phyloP scores from a whole-genome alignment of 75 land plant species.

The Sequoia sempervirens region DNA sequence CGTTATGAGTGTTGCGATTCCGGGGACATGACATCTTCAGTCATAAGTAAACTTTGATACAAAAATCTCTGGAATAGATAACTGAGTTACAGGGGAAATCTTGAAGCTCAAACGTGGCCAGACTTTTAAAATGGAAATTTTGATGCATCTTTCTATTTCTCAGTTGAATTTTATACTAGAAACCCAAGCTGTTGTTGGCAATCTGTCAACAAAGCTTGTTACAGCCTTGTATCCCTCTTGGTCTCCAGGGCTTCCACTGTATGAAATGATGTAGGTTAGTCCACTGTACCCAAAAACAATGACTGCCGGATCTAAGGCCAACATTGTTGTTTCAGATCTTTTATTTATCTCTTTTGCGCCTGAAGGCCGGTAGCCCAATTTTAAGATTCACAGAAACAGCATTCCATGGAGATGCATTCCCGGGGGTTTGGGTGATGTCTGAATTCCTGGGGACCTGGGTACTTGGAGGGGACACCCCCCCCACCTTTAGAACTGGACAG shows the following conservation, averaged over 20 bases:
- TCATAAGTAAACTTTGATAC: not conserved
- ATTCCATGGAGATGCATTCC: too few species aligned
- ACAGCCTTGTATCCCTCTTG: slow-evolving; percentile 79
- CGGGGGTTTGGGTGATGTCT: too few species aligned
- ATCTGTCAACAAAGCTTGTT: slow-evolving; percentile 38
- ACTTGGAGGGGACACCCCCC: too few species aligned
- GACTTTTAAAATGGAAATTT: not conserved
- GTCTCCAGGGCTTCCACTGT: slow-evolving; percentile 93
- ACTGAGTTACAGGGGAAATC: not conserved
- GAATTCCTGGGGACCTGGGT: slow-evolving; percentile 30
- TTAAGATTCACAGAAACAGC: slow-evolving; percentile 57
- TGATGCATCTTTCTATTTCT: not conserved
- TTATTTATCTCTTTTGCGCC: slow-evolving; percentile 70
- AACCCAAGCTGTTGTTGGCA: slow-evolving; percentile 58
- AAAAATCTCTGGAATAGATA: not conserved
- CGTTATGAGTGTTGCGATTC: too few species aligned
- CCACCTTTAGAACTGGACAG: too few species aligned
- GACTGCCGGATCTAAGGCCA: slow-evolving; percentile 62
- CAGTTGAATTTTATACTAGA: slow-evolving; percentile 38
- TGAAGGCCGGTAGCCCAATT: slow-evolving; percentile 90
- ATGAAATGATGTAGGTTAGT: slow-evolving; percentile 72
- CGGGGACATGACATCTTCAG: too few species aligned
- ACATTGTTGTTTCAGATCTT: slow-evolving; percentile 45
- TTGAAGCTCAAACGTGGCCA: not conserved
- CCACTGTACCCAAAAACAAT: slow-evolving; percentile 60